phyloP scores from a whole-genome alignment of 2,329 filamentous ascomycete genomes.

The Hypoxylon sp. region DNA sequence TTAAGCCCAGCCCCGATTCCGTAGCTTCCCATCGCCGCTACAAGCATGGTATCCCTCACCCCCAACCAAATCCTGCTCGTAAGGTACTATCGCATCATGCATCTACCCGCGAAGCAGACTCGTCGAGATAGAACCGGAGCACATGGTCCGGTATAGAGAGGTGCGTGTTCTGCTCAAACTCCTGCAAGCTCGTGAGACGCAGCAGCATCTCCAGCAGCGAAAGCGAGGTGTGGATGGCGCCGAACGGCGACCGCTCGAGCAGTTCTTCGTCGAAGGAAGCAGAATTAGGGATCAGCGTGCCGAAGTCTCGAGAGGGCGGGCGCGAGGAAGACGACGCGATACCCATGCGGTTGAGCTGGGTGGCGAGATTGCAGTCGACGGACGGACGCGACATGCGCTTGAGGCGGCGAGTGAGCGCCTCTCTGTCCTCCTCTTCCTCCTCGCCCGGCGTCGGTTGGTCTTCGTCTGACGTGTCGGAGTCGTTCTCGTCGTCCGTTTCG shows the following conservation, averaged over 20 bases:
- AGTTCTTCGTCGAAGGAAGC: constrained; percentile 42
- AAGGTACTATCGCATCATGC: constrained; percentile 52
- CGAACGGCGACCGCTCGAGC: constrained; percentile 61
- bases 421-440: constrained; percentile 13
- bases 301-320: constrained; percentile 39
- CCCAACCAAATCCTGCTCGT: no score
- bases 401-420: constrained; percentile 18
- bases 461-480: constrained; percentile 35
- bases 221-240: constrained; percentile 65
- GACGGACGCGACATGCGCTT: constrained; percentile 40
- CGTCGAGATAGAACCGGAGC: constrained; percentile 84
- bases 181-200: constrained; percentile 86
- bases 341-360: constrained; percentile 56
- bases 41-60: neutral
- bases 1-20: neutral
- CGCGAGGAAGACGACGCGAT: constrained; percentile 52
- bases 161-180: constrained; percentile 91
- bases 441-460: constrained; percentile 34
- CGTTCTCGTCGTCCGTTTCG: constrained; percentile 67
- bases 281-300: constrained; percentile 15
- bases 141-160: constrained; percentile 92
- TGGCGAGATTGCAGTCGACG: constrained; percentile 48
- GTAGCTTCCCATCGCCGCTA: neutral
- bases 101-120: constrained; percentile 65
- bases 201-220: constrained; percentile 91